Conservation (phyloP, 2,329 filamentous ascomycete species). For the Cryphonectria nitschkei region DNA sequence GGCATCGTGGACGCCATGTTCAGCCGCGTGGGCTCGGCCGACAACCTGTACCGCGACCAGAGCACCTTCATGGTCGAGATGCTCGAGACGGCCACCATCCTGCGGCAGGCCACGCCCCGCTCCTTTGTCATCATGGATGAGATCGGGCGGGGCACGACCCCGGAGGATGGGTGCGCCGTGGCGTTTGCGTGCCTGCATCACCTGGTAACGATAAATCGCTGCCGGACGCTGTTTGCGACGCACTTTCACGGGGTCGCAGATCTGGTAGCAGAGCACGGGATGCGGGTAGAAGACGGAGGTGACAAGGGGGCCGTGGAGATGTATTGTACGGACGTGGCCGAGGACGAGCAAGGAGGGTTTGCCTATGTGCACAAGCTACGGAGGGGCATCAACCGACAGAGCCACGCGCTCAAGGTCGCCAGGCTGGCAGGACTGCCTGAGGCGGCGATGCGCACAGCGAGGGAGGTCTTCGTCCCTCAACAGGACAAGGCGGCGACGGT, state of each 20-base stretch:
- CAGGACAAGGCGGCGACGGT: slow-evolving; percentile 9
- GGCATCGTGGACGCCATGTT: slow-evolving; percentile 96
- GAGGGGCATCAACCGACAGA: slow-evolving; percentile 80
- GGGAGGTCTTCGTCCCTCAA: slow-evolving; percentile 51
- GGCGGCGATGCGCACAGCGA: slow-evolving; percentile 70
- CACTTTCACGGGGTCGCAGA: slow-evolving; percentile 90
- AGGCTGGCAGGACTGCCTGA: slow-evolving; percentile 80
- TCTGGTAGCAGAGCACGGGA: slow-evolving; percentile 61
- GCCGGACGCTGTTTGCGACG: slow-evolving; percentile 87
- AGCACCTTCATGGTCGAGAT: slow-evolving; percentile 99
- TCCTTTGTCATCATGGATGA: slow-evolving; percentile 99
- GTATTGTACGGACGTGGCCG: slow-evolving; percentile 89
- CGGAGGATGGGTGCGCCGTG: slow-evolving; percentile 87
- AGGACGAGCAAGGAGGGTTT: slow-evolving; percentile 72
- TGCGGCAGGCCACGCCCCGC: slow-evolving; percentile 79
- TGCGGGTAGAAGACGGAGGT: slow-evolving; percentile 42
- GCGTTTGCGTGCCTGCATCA: slow-evolving; percentile 88
- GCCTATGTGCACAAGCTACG: slow-evolving; percentile 84
- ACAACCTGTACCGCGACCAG: slow-evolving; percentile 92
- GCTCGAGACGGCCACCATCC: slow-evolving; percentile 91
- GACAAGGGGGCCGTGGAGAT: slow-evolving; percentile 58
- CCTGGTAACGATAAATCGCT: slow-evolving; percentile 75
- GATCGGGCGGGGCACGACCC: slow-evolving; percentile 91
- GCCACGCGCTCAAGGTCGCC: slow-evolving; percentile 95
- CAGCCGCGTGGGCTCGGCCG: slow-evolving; percentile 89